phyloP scores from a whole-genome alignment of 2,329 filamentous ascomycete genomes.

The Epichloe gansuensis region DNA sequence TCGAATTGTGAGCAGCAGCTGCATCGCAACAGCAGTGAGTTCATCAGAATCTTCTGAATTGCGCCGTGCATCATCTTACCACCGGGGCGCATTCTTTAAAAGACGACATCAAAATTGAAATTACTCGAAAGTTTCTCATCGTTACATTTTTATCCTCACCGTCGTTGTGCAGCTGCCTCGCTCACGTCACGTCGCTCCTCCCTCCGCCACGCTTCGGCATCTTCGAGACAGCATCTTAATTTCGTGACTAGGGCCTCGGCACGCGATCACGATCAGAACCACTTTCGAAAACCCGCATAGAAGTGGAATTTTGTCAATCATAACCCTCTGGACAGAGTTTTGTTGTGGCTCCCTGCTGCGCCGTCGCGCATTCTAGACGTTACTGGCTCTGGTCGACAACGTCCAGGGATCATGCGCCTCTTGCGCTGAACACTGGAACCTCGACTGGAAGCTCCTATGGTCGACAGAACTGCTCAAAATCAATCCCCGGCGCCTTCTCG shows the following conservation, averaged over 20 bases:
- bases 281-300: neutral
- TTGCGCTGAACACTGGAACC: constrained; percentile 4
- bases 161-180: neutral
- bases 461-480: neutral
- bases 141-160: neutral
- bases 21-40: constrained; percentile 1
- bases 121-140: neutral
- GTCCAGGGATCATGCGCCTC: constrained; percentile 4
- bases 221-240: neutral
- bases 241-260: neutral
- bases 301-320: neutral
- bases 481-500: neutral
- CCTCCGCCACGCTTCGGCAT: constrained; percentile 1
- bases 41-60: neutral
- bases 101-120: neutral
- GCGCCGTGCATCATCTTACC: constrained; percentile 3
- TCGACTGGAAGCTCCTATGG: neutral
- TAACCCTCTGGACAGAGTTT: neutral
- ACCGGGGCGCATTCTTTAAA: neutral
- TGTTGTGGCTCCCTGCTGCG: neutral
- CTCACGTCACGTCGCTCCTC: constrained; percentile 1
- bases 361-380: neutral
- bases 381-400: neutral
- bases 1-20: neutral
- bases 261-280: neutral